Evolutionary conservation across 768 basidiomycete species (phyloP), one percentile per base, ranked within the genome.

Genomic region (Lactarius psammicola): DNA sequence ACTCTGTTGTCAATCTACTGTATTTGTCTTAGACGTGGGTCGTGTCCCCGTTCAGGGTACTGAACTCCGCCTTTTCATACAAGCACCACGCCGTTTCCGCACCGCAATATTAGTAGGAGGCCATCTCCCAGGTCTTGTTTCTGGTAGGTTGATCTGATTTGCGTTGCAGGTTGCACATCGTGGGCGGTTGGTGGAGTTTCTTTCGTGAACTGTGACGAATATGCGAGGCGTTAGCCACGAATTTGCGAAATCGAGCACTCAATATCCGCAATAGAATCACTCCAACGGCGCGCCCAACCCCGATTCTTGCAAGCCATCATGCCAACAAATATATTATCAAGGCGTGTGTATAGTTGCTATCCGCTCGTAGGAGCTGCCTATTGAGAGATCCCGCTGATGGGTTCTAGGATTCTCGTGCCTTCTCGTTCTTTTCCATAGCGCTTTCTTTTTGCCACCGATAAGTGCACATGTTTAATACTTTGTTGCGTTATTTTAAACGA

Each of bases 21-120:
- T 84, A 85, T 71, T 67, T 84, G 23, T 75, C 80, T 15, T 78
- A 81, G 26, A 79, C 80, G 70, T 78, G 80, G 9, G 76, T 80
- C 38, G 74, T 76, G 26, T 76, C 75, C 51, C 77, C 76, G 13
- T 65, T 82, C 53, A 80, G 77, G 63, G 71, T 74, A 28, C 81
- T 81, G 33, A 83, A 82, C 68, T 74, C 71, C 33, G 77, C 80
- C 5, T 78, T 59, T 80, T 65, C 80, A 85, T 63, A 74, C 76
- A 30, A 81, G 82, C 69, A 60, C 72, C 42, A 74, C 76, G 33
- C 59, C 73, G 6, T 77, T 75, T 18, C 78, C 75, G 31, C 81
- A 73, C 56, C 80, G 80, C 70, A 77, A 28, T 73, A 0, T 71
- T 82, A 84, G 78, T 82, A 82, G 68, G 53, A n/a, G 23, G 63